Evolutionary conservation across 108 stramenopile genomes (phyloP).

Genomic region (Cyclotella atomus): DNA sequence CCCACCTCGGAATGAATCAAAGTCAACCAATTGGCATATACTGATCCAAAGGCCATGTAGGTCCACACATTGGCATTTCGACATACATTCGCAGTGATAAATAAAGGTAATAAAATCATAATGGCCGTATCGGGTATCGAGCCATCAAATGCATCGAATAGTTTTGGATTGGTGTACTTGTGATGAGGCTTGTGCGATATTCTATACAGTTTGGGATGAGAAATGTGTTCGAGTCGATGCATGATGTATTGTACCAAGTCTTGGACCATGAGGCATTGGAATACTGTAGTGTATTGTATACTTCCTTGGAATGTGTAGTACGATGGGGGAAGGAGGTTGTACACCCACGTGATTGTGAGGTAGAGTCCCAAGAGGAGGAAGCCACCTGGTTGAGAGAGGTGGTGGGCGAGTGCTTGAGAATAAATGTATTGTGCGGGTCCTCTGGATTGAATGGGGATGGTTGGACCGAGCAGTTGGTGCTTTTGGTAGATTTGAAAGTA

Average conservation of each 20-base stretch:
- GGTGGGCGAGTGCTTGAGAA: conserved; percentile 69
- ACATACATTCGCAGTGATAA: conserved; percentile 77
- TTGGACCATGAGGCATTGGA: conserved; percentile 80
- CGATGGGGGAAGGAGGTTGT: conserved; percentile 75
- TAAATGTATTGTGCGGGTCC: conserved; percentile 78
- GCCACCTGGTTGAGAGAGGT: conserved; percentile 90
- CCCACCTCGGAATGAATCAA: conserved; percentile 91
- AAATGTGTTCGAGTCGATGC: conserved; percentile 87
- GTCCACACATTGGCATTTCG: conserved; percentile 91
- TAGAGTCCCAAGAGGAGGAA: conserved; percentile 87
- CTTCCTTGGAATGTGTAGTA: conserved; percentile 87
- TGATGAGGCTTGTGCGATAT: conserved; percentile 96
- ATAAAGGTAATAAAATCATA: conserved; percentile 92
- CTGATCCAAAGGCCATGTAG: conserved; percentile 94
- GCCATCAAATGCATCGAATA: conserved; percentile 96
- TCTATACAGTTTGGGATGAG: conserved; percentile 80
- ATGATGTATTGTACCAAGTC: conserved; percentile 85
- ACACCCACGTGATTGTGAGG: conserved; percentile 89
- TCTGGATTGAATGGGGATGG: conserved; percentile 74
- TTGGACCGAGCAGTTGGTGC: conserved; percentile 43
- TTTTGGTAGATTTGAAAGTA: conserved; percentile 63
- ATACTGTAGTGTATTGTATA: conserved; percentile 72
- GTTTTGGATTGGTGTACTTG: conserved; percentile 89
- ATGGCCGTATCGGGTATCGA: conserved; percentile 83
- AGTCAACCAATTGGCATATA: conserved; percentile 90